Base-by-base conservation (phyloP, 2,329 filamentous ascomycete genomes). In the Coniella lustricola region DNA sequence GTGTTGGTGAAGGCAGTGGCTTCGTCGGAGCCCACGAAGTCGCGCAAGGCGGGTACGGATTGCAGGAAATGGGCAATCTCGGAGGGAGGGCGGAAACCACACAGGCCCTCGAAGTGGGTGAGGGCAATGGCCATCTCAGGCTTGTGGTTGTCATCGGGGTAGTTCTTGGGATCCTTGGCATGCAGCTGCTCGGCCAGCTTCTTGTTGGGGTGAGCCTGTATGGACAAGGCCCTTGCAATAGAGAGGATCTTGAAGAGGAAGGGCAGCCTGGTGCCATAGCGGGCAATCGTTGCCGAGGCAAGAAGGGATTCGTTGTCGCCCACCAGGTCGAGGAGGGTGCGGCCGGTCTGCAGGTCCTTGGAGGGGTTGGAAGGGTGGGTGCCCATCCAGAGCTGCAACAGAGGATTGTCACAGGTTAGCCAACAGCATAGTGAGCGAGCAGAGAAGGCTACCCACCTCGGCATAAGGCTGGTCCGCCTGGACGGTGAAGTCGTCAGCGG, bases 141-240 rank as follows among this genome's bases (percentile, higher is more conserved):
- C 72, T 98, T 98, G 76, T 98, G 93, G 72, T 98, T 98, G 73
- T 97, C 91, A 74, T 98, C 90, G 50, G 91, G 93, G 64, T 98
- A 98, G 73, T 98, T 94, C 69, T 88, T 88, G 42, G 90, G 79
- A 63, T 98, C 91, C 54, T 77, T 82, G 34, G 82, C 79, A 66
- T 97, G 93, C 25, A 98, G 74, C 64, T 89, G 73, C 70, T 94
- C 91, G 44, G 93, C 93, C 13, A 94, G 83, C 69, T 87, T 88
- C 79, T 95, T 95, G 73, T 95, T 94, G 44, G 90, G 90, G 59
- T 98, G 93, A 20, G 93, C 93, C 67, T 98, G 93, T 60, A 98
- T 97, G 54, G 90, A 95, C 51, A 98, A 79, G 10, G 93, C 93
- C 67, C 97, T 98, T 69, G 84, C 82, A 71, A 97, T 93, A 29